Conservation (phyloP, 2,329 filamentous ascomycete genomes). For the Remersonia thermophila region DNA sequence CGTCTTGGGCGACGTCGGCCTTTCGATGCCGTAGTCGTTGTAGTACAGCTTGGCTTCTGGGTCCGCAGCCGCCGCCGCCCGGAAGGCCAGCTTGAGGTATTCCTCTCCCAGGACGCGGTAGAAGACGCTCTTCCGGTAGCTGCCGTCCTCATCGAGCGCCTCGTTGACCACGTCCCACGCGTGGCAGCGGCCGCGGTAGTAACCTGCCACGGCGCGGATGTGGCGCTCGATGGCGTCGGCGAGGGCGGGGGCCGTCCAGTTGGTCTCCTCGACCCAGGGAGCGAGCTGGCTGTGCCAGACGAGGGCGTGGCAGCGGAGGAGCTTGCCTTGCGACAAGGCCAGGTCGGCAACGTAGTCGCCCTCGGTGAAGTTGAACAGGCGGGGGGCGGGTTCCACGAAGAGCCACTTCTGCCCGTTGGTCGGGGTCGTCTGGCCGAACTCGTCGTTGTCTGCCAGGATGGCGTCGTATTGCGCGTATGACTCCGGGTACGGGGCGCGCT, state of each 20-base stretch:
- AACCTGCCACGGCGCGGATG: constrained; percentile 33
- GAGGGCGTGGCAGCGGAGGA: constrained; percentile 47
- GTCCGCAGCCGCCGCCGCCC: constrained; percentile 33
- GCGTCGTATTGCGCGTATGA: constrained; percentile 40
- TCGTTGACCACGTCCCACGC: constrained; percentile 50
- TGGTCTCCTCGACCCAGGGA: constrained; percentile 32
- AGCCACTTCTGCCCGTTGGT: constrained; percentile 50
- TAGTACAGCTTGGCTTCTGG: constrained; percentile 43
- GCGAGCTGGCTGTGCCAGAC: constrained; percentile 37
- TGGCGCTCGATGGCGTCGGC: constrained; percentile 39
- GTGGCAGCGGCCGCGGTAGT: constrained; percentile 38
- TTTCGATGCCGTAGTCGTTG: constrained; percentile 50
- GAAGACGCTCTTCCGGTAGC: constrained; percentile 35
- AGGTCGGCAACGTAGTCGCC: constrained; percentile 38
- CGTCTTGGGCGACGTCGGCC: constrained; percentile 28
- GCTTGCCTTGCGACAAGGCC: constrained; percentile 29
- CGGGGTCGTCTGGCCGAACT: constrained; percentile 51
- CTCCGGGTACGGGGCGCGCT: constrained; percentile 33
- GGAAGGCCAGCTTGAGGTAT: constrained; percentile 42
- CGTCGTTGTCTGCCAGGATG: constrained; percentile 38
- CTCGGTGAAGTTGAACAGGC: constrained; percentile 47
- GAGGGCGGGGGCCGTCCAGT: constrained; percentile 41
- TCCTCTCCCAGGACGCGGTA: constrained; percentile 37
- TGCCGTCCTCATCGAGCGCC: constrained; percentile 42
- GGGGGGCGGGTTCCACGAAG: constrained; percentile 44